phyloP scores from a whole-genome alignment of 2,329 filamentous ascomycete genomes.

The Exophiala xenobiotica region DNA sequence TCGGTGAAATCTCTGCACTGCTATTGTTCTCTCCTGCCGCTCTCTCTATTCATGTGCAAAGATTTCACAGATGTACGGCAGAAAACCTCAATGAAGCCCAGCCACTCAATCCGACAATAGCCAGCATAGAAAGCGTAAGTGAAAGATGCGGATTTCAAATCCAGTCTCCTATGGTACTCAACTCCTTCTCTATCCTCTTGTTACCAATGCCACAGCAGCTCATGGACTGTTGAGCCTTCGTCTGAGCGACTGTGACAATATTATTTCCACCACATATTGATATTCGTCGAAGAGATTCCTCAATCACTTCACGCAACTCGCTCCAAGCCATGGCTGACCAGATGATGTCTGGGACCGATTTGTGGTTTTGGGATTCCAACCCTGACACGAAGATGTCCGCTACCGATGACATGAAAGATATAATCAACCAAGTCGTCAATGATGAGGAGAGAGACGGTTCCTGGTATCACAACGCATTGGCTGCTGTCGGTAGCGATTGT shows the following conservation, averaged over 20 bases:
- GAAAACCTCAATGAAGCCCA: conserved; percentile 7
- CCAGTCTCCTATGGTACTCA: not conserved
- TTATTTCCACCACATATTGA: not conserved
- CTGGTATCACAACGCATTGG: conserved; percentile 1
- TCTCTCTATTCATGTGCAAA: conserved; percentile 8
- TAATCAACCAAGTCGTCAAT: conserved; percentile 2
- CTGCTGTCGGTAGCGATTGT: not conserved
- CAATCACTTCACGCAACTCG: not conserved
- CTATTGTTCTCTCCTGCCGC: conserved; percentile 19
- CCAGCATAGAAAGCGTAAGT: not conserved
- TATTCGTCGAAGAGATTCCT: no score
- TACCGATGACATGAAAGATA: not conserved
- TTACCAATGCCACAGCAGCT: no score
- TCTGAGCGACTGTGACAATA: not conserved
- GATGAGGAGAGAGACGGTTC: conserved; percentile 1
- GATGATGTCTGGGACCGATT: no score
- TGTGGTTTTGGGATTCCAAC: not conserved
- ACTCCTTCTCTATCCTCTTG: not conserved
- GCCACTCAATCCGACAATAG: not conserved
- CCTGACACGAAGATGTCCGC: not conserved
- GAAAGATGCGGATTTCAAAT: not conserved
- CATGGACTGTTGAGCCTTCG: not conserved
- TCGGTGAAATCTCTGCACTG: not conserved
- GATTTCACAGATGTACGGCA: not conserved
- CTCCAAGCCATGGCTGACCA: no score